Evolutionary conservation across 208 protist species (phyloP).

Genomic region (Wallacemonas sp.): DNA sequence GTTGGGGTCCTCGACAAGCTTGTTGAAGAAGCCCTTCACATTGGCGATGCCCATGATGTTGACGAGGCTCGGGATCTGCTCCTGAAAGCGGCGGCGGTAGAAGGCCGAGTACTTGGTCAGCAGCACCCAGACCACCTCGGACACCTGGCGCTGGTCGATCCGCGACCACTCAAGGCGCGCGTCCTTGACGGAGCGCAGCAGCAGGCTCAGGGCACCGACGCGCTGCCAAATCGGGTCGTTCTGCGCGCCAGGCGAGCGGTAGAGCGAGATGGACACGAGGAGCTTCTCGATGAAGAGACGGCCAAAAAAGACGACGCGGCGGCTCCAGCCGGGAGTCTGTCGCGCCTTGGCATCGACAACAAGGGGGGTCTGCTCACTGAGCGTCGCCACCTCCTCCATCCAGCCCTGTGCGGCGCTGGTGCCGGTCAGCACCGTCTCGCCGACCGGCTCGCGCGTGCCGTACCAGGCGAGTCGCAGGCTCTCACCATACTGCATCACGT

Average conservation of each 20-base stretch:
- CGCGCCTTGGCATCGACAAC: not conserved
- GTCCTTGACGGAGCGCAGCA: constrained; percentile 73
- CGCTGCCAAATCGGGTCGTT: constrained; percentile 77
- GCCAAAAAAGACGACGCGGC: constrained; percentile 51
- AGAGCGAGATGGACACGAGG: constrained; percentile 74
- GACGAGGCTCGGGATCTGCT: constrained; percentile 75
- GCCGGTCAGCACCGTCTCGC: not conserved
- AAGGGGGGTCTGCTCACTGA: not conserved
- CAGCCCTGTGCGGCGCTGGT: not conserved
- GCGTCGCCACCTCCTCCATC: constrained; percentile 10
- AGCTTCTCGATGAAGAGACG: constrained; percentile 60
- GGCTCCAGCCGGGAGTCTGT: constrained; percentile 29
- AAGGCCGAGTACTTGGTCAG: constrained; percentile 57
- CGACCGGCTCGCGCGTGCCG: not conserved
- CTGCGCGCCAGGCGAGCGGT: constrained; percentile 64
- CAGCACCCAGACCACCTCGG: constrained; percentile 74
- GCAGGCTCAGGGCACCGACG: constrained; percentile 57
- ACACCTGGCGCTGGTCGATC: constrained; percentile 52
- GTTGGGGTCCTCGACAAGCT: constrained; percentile 22
- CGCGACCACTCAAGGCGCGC: constrained; percentile 66
- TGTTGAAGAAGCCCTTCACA: constrained; percentile 68
- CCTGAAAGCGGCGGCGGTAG: constrained; percentile 57
- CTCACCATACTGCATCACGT: constrained; percentile 41
- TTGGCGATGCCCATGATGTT: constrained; percentile 68
- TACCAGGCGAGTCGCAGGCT: constrained; percentile 32